A percentile compares a stretch with the other conserved stretches of the same genome.
Conservation (phyloP, 176 grass and related monocot species). For the Oryza nivara region DNA sequence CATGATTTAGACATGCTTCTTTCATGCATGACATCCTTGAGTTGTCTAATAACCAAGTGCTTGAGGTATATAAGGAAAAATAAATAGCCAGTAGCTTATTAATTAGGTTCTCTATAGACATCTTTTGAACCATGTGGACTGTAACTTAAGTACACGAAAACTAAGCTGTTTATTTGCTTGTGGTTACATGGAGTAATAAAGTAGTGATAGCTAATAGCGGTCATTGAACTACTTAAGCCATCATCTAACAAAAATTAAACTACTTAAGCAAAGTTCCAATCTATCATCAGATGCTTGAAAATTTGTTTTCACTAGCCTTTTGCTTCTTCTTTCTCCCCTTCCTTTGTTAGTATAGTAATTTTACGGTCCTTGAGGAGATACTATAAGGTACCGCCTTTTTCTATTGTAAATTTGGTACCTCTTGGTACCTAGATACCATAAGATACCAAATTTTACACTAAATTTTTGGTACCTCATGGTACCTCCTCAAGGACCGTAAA, state of each 20-base stretch:
- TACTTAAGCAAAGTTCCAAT: neutral
- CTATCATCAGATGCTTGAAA: neutral
- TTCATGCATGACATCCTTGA: neutral
- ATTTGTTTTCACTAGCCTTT: conserved; percentile 17
- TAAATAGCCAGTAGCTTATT: neutral
- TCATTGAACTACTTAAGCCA: neutral
- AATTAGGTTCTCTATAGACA: neutral
- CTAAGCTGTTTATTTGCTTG: neutral
- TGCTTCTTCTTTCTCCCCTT: neutral
- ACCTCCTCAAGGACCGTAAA: no score
- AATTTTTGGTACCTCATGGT: no score
- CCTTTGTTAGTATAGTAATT: neutral
- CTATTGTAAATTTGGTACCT: no score
- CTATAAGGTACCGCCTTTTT: no score
- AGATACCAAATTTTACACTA: no score
- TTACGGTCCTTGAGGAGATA: no score
- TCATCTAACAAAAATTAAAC: neutral
- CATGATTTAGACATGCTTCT: neutral
- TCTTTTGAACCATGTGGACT: neutral
- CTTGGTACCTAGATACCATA: no score
- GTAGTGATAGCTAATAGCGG: neutral
- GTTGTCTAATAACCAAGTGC: neutral
- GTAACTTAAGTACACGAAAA: neutral
- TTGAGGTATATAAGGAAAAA: neutral
- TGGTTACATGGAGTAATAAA: conserved; percentile 1